Conservation (phyloP, 257 asterid genomes). For the Solanum corneliomulleri region DNA sequence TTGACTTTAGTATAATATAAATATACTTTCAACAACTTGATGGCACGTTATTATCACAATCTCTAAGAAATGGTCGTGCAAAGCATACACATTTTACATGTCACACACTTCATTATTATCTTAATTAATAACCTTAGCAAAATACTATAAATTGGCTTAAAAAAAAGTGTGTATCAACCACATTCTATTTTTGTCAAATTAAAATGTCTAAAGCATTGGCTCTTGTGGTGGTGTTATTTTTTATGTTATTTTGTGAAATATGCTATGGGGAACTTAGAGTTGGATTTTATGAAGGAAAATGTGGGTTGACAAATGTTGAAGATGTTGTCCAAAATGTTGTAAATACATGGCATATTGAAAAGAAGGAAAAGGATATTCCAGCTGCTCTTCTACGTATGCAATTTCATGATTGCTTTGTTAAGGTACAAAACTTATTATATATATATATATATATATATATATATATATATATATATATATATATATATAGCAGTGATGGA, state of each 20-base stretch:
- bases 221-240: not conserved
- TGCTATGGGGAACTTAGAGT: slow-evolving; percentile 2
- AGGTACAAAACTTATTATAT: slow-evolving; percentile 10
- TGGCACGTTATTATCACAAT: not conserved
- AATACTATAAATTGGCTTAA: not conserved
- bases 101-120: not conserved
- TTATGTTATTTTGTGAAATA: not conserved
- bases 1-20: not conserved
- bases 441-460: too few species aligned
- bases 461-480: too few species aligned
- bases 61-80: not conserved
- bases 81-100: not conserved
- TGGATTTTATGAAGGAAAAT: slow-evolving; percentile 40
- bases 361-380: slow-evolving; percentile 20
- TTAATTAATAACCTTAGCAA: not conserved
- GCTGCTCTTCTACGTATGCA: slow-evolving; percentile 60
- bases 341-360: not conserved
- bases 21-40: not conserved
- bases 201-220: not conserved
- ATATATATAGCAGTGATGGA: too few species aligned
- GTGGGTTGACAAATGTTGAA: slow-evolving; percentile 21
- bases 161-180: not conserved
- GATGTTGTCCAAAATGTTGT: slow-evolving; percentile 10
- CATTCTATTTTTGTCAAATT: not conserved
- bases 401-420: slow-evolving; percentile 54